Percentiles rank a stretch among this genome's conserved stretches.
Evolutionary conservation across 345 rosid genomes (phyloP).

Genomic region (Litchi chinensis): DNA sequence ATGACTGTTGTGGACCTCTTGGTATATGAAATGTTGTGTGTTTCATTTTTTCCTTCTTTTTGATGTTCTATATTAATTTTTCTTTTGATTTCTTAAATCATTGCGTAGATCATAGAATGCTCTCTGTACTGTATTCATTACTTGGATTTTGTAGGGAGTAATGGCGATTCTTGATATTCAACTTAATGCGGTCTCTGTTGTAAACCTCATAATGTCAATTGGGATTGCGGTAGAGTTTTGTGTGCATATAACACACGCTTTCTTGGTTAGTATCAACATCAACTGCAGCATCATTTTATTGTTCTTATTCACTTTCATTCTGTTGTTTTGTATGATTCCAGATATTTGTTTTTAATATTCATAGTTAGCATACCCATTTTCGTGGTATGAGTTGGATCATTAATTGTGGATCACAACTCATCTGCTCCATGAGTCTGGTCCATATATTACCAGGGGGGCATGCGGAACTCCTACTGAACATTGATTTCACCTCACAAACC

Average conservation of each 20-base stretch:
- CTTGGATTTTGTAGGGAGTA: slow-evolving; percentile 62
- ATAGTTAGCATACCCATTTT: background rate
- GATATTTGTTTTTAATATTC: background rate
- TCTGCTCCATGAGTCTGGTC: background rate
- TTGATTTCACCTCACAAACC: background rate
- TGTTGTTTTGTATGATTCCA: background rate
- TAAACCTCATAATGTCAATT: slow-evolving; percentile 90
- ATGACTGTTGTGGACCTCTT: slow-evolving; percentile 90
- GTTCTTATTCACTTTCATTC: slow-evolving; percentile 1
- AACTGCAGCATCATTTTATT: background rate
- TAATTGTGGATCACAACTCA: background rate
- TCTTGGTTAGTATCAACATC: slow-evolving; percentile 60
- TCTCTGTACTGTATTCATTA: background rate
- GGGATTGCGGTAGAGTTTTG: slow-evolving; percentile 98
- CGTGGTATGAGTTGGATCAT: background rate
- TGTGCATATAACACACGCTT: slow-evolving; percentile 87
- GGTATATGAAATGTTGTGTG: slow-evolving; percentile 47
- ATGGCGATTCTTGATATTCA: slow-evolving; percentile 91
- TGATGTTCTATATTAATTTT: background rate
- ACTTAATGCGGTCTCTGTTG: slow-evolving; percentile 93
- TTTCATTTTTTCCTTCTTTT: background rate
- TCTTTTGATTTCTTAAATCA: background rate
- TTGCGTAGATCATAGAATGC: background rate
- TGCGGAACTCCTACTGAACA: background rate
- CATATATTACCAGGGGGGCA: background rate